Evolutionary conservation across 768 basidiomycete species (phyloP).

Genomic region (Mycena vulgaris): DNA sequence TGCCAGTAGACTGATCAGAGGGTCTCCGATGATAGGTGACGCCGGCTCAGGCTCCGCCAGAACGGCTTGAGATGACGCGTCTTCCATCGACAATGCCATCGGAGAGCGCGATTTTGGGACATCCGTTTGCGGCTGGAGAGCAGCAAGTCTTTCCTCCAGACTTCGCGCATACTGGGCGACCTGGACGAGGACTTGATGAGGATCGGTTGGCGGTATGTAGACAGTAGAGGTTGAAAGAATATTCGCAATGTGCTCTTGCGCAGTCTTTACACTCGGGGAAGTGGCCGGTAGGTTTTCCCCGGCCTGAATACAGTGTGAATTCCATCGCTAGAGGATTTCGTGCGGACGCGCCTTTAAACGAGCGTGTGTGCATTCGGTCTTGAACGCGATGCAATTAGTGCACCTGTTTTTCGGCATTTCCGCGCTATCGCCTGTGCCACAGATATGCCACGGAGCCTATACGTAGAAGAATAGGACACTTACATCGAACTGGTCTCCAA

Average conservation of each 20-base stretch:
- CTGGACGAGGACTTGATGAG: conserved; percentile 7
- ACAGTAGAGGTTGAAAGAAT: conserved; percentile 16
- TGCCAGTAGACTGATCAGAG: neutral
- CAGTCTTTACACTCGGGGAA: neutral
- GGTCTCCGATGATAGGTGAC: neutral
- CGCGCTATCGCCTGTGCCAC: conserved; percentile 66
- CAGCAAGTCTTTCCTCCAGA: conserved; percentile 11
- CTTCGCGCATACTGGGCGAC: conserved; percentile 21
- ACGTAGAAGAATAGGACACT: neutral
- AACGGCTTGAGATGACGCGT: neutral
- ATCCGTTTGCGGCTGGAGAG: neutral
- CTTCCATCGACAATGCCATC: neutral
- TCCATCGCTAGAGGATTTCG: conserved; percentile 30
- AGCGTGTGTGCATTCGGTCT: conserved; percentile 69
- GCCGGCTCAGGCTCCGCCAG: neutral
- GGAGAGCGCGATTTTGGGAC: neutral
- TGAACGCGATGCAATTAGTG: conserved; percentile 67
- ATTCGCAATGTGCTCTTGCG: conserved; percentile 8
- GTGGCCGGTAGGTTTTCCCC: no score
- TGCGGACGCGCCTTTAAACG: conserved; percentile 61
- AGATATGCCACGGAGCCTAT: neutral
- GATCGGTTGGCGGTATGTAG: conserved; percentile 15
- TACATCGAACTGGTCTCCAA: conserved; percentile 32
- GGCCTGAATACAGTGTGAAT: neutral
- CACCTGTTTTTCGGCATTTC: conserved; percentile 68